phyloP scores from a whole-genome alignment of 768 basidiomycete species.

The Lanmaoa pseudosensibilis region DNA sequence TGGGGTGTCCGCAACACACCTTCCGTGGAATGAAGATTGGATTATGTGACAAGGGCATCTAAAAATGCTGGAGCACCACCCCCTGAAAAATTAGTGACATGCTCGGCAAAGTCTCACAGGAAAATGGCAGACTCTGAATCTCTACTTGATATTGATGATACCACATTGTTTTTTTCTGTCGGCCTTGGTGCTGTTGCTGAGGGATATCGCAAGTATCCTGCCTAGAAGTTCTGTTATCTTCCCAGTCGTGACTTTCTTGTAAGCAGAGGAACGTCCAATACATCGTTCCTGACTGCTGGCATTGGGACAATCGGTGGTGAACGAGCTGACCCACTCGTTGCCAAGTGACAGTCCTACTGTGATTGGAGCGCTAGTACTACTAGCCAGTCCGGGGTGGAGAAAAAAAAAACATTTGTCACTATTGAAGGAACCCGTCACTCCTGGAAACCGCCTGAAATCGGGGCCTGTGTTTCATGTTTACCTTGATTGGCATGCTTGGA shows the following conservation, averaged over 20 bases:
- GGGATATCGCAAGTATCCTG: not conserved
- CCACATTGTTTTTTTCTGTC: not conserved
- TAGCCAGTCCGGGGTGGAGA: too few species aligned
- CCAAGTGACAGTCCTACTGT: not conserved
- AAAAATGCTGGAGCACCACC: not conserved
- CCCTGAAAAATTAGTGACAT: not conserved
- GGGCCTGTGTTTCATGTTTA: conserved; percentile 5
- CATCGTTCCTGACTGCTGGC: not conserved
- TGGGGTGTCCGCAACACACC: not conserved
- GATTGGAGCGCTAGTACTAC: too few species aligned
- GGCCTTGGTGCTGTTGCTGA: too few species aligned
- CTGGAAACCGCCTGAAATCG: conserved; percentile 13
- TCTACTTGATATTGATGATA: not conserved
- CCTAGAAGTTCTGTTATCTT: not conserved
- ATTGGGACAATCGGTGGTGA: not conserved
- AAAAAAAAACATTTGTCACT: too few species aligned
- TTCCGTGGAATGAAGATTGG: not conserved
- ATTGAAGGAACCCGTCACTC: too few species aligned
- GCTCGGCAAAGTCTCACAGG: not conserved
- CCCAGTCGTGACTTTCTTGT: not conserved
- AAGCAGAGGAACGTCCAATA: not conserved
- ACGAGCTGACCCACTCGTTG: not conserved
- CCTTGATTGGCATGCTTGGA: not conserved
- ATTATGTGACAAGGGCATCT: not conserved
- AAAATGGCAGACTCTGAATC: not conserved